These are phyloP conservation scores for Aspergillus proliferans DNA, from an alignment of 2,329 filamentous ascomycete species.

Conservation along the genomic window DNA sequence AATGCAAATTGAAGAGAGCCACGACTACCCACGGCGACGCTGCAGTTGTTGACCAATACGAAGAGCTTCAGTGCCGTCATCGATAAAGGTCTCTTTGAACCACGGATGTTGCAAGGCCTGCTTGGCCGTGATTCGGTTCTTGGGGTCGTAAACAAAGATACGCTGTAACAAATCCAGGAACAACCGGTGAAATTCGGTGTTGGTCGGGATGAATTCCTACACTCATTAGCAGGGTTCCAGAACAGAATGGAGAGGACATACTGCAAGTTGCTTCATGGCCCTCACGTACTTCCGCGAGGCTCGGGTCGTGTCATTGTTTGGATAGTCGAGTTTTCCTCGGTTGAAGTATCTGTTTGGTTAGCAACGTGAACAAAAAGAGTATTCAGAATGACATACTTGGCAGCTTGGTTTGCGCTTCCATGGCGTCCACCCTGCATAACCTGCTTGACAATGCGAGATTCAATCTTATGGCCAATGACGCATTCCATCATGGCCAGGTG, in stretches of 20 bases:
- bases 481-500: constrained; percentile 66
- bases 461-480: constrained; percentile 52
- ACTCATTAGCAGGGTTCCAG: constrained; percentile 15
- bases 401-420: constrained; percentile 47
- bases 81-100: constrained; percentile 59
- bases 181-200: constrained; percentile 54
- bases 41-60: constrained; percentile 47
- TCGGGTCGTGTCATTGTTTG: constrained; percentile 56
- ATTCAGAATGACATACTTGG: constrained; percentile 44
- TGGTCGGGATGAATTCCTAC: constrained; percentile 58
- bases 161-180: constrained; percentile 57
- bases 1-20: neutral
- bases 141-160: constrained; percentile 63
- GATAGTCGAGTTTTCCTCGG: constrained; percentile 55
- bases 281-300: constrained; percentile 61
- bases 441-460: constrained; percentile 49
- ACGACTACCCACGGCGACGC: constrained; percentile 18
- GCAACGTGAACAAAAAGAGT: constrained; percentile 15
- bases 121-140: constrained; percentile 58
- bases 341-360: constrained; percentile 49
- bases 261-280: constrained; percentile 59
- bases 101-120: constrained; percentile 60
- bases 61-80: constrained; percentile 60
- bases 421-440: constrained; percentile 45
- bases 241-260: constrained; percentile 31